phyloP scores from a whole-genome alignment of 176 grass and related monocot species.

The Elymus sibiricus region DNA sequence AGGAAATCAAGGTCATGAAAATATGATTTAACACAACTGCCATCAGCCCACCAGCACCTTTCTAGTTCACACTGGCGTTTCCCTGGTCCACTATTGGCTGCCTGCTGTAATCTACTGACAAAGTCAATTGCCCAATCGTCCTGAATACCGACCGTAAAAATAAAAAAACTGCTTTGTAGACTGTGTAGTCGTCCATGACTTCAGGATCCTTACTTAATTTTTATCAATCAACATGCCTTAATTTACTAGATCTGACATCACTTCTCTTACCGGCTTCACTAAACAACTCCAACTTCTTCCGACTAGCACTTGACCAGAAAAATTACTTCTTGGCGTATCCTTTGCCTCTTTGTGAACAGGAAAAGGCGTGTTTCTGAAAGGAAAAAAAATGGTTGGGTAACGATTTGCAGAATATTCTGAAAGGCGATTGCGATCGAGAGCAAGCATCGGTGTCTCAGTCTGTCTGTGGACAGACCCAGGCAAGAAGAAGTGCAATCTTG shows the following conservation, averaged over 20 bases:
- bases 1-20: background rate
- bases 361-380: background rate
- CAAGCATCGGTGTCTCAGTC: background rate
- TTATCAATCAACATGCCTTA: background rate
- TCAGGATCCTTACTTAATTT: background rate
- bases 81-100: background rate
- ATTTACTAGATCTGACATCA: background rate
- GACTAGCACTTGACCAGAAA: background rate
- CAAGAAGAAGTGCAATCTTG: background rate
- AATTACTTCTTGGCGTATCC: too few species aligned
- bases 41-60: background rate
- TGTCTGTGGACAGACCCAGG: background rate
- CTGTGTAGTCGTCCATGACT: background rate
- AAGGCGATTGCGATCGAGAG: background rate
- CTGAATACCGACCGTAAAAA: background rate
- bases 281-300: background rate
- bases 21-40: background rate
- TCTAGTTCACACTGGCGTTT: conserved; percentile 11
- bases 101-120: background rate
- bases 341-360: background rate
- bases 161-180: background rate
- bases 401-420: conserved; percentile 8
- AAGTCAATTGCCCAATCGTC: background rate
- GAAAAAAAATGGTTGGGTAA: background rate
- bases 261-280: background rate